phyloP scores from a whole-genome alignment of 2,329 filamentous ascomycete species.

The Chrysoporthe puriensis region DNA sequence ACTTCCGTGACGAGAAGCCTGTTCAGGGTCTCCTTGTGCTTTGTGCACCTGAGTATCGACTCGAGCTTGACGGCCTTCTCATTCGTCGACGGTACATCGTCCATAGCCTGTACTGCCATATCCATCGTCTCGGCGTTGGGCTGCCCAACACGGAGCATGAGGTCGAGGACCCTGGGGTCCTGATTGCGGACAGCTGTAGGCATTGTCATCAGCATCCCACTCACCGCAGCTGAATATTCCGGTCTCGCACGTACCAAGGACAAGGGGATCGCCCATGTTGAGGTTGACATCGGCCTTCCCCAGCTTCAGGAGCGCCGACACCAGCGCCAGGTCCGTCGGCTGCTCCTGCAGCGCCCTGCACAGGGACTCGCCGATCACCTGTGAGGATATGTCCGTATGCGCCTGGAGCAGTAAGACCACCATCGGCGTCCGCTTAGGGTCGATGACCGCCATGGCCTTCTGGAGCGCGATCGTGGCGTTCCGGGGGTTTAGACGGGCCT shows the following conservation, averaged over 20 bases:
- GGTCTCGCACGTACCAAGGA: constrained; percentile 36
- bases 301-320: constrained; percentile 52
- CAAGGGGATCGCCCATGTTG: constrained; percentile 48
- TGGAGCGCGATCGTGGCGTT: constrained; percentile 53
- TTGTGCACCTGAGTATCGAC: constrained; percentile 48
- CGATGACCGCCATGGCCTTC: constrained; percentile 49
- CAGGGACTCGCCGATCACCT: constrained; percentile 48
- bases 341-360: constrained; percentile 46
- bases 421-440: constrained; percentile 48
- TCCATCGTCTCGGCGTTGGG: constrained; percentile 49
- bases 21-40: constrained; percentile 48
- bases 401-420: constrained; percentile 50
- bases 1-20: constrained; percentile 56
- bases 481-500: constrained; percentile 47
- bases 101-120: constrained; percentile 47
- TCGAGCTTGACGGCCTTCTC: constrained; percentile 55
- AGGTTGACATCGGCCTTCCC: constrained; percentile 59
- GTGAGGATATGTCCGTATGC: constrained; percentile 42
- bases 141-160: constrained; percentile 51
- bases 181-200: constrained; percentile 44
- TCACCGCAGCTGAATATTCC: too few species aligned
- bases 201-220: constrained; percentile 27
- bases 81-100: constrained; percentile 47
- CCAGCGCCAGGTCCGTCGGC: constrained; percentile 54
- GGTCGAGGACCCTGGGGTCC: constrained; percentile 53